phyloP scores from a whole-genome alignment of 805 yeast genomes.

The Teunomyces tritomae region DNA sequence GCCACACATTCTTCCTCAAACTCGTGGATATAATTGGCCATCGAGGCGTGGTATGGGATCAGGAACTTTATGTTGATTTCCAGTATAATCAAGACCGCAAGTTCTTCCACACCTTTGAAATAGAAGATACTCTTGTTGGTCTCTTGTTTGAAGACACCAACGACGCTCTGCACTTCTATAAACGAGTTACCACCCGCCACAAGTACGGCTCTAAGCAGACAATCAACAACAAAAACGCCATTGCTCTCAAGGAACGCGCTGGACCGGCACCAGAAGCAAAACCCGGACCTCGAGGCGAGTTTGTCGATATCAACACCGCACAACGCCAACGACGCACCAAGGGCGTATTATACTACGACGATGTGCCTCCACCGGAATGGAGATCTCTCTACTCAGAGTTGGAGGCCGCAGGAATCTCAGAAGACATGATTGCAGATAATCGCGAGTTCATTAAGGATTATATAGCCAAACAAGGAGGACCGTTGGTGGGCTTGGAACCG shows the following conservation, averaged over 20 bases:
- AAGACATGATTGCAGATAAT: conserved; percentile 86
- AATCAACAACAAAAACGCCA: conserved; percentile 79
- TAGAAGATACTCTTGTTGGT: conserved; percentile 87
- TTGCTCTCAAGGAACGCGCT: conserved; percentile 61
- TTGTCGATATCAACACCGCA: conserved; percentile 43
- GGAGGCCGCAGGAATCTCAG: conserved; percentile 75
- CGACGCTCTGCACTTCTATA: conserved; percentile 84
- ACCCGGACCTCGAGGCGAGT: conserved; percentile 70
- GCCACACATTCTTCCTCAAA: conserved; percentile 89
- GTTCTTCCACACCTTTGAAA: conserved; percentile 91
- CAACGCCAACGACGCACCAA: conserved; percentile 55
- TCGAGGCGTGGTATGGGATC: conserved; percentile 95
- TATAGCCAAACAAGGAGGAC: conserved; percentile 70
- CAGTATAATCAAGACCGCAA: conserved; percentile 91
- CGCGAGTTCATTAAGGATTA: conserved; percentile 79
- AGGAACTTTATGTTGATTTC: conserved; percentile 85
- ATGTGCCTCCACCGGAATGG: conserved; percentile 83
- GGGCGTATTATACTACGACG: conserved; percentile 71
- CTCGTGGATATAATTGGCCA: conserved; percentile 80
- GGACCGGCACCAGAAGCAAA: conserved; percentile 22
- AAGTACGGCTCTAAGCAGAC: conserved; percentile 89
- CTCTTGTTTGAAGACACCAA: conserved; percentile 81
- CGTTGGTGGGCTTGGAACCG: conserved; percentile 80
- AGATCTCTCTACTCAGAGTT: conserved; percentile 67
- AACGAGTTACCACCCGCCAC: conserved; percentile 68